phyloP scores from a whole-genome alignment of 1,284 basidiomycete genomes.

The Volvariella volvacea region DNA sequence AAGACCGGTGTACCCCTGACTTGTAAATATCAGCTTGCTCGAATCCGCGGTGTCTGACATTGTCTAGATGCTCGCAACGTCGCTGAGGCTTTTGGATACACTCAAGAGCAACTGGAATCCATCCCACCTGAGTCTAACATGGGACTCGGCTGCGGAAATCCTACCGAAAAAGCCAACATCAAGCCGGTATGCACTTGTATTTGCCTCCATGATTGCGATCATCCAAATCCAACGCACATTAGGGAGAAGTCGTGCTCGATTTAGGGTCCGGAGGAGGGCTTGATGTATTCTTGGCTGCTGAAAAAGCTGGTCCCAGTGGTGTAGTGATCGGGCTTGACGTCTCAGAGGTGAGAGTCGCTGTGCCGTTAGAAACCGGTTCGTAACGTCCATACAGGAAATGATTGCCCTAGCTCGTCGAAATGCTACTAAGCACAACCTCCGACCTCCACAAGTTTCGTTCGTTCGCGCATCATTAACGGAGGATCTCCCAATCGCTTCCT shows the following conservation, averaged over 20 bases:
- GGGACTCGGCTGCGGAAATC: conserved; percentile 46
- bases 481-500: conserved; percentile 36
- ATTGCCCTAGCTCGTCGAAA: conserved; percentile 39
- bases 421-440: conserved; percentile 29
- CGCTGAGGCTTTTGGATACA: conserved; percentile 40
- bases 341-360: conserved; percentile 24
- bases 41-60: not conserved
- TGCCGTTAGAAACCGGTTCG: conserved; percentile 1
- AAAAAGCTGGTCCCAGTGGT: conserved; percentile 39
- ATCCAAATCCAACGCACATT: not conserved
- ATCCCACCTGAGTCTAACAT: conserved; percentile 35
- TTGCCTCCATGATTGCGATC: not conserved
- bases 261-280: conserved; percentile 49
- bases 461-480: conserved; percentile 33
- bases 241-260: conserved; percentile 50
- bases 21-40: too few species aligned
- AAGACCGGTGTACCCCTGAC: too few species aligned
- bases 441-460: conserved; percentile 40
- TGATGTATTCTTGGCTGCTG: conserved; percentile 45
- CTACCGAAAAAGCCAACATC: conserved; percentile 34
- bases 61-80: conserved; percentile 20
- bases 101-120: conserved; percentile 29
- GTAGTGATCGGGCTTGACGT: conserved; percentile 46
- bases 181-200: conserved; percentile 25
- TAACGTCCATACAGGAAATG: conserved; percentile 33